Base-by-base conservation (phyloP, 2,329 filamentous ascomycete species). In the Epichloe sp. region DNA sequence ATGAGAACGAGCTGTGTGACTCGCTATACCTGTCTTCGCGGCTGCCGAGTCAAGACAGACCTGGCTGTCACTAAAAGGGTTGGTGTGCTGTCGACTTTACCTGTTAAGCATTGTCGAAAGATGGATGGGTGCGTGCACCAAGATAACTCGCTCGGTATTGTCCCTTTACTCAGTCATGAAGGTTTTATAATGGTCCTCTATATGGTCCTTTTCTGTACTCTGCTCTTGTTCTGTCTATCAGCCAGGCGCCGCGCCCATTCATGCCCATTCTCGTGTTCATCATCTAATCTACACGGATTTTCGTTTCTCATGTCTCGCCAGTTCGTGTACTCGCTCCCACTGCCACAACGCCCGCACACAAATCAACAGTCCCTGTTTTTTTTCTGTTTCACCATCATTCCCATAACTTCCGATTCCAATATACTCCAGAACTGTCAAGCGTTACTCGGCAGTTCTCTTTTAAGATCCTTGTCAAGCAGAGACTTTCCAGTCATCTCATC, bases 401-500 rank as follows among this genome's bases (percentile, higher is more conserved):
- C 10, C 8, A 31, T 4, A 31, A 31, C 8, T 10, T 31, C 26
- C 3, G 1, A 31, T 4, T 31, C 26, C 8, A 4, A 31, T 4
- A 4, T 31, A 4, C 11, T 4, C 3, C 31, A 31, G 11, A 2
- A 31, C 3, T 0, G 3, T 26, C 14, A 11, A 21, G 21, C 19
- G 26, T 59, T 59, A 62, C 53, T 62, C 55, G 38, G 62, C 61
- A 43, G 54, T 55, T 49, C 65, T 58, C 63, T 68, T 67, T 68
- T 67, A 48, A 84, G 59, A 71, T 75, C 65, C 80, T 88, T 94
- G 63, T 89, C 72, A 60, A 98, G 76, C 63, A 98, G 76, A 70
- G 82, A 95, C 63, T 75, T 73, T 53, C 93, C 90, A 53, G 86
- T 87, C 93, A 98, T 98, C 68, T 91, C 90, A 62, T 86, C 80